Base-by-base conservation (phyloP, 495 filamentous ascomycete genomes). In the Talaromyces liani region DNA sequence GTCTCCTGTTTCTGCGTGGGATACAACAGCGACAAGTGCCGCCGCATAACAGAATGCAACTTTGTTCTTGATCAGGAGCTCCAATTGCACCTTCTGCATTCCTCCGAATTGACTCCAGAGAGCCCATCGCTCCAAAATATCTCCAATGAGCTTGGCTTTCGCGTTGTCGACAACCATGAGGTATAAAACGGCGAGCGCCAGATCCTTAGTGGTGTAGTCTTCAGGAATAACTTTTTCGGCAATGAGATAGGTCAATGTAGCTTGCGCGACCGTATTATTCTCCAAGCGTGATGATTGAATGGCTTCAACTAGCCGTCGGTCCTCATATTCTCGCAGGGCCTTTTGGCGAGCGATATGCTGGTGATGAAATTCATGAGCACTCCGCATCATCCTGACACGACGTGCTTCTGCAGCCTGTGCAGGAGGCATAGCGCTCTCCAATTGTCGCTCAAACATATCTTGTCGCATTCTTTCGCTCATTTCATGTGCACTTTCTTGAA, bases 21-120 rank as follows among this genome's bases (percentile, higher is more conserved):
- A 79, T 65, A 76, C 74, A 24, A 88, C 74, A 27, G 83, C 53
- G 8, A 80, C 77, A 18, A 87, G 67, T 24, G 87, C 60, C 25
- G 84, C 67, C 39, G 83, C 84, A 61, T 82, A 74, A 12, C 80
- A 79, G 70, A 87, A 87, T 6, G 70, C 63, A 9, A 73, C 66
- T 60, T 73, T 70, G 9, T 80, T 70, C 25, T 80, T 74, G 34
- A 76, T 72, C 61, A 87, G 27, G 12, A 71, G 65, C 6, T 72
- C 53, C 58, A 80, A 75, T 63, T 88, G 84, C 4, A 75, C 72
- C 63, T 73, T 82, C 34, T 78, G 74, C 80, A 87, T 82, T 5
- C 84, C 84, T 5, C 83, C 84, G 58, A 78, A 81, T 47, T 85
- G 80, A 4, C 77, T 77, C 82, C 84, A 87, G 2, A 72, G 74